Conservation (phyloP, 225 moss, liverwort and hornwort genomes). For the Anthoceros angustus region DNA sequence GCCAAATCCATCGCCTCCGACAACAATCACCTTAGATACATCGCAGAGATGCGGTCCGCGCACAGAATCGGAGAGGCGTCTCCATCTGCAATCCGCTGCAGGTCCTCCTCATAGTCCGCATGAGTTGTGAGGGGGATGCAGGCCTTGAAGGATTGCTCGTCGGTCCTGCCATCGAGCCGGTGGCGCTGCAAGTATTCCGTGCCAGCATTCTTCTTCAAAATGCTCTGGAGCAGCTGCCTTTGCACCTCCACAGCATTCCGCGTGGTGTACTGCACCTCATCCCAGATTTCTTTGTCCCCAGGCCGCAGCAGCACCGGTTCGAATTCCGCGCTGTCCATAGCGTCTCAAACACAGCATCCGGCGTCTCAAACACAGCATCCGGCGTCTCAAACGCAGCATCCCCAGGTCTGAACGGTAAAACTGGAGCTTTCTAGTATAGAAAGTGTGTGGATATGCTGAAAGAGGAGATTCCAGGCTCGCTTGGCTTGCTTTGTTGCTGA, state of each 20-base stretch:
- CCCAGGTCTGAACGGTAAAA: too few species aligned
- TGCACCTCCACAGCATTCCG: conserved; percentile 16
- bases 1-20: not conserved
- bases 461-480: too few species aligned
- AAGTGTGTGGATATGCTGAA: too few species aligned
- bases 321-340: too few species aligned
- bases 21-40: not conserved
- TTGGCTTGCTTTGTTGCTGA: too few species aligned
- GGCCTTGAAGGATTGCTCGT: conserved; percentile 32
- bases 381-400: too few species aligned
- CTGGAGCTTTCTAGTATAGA: too few species aligned
- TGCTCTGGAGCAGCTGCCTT: conserved; percentile 28
- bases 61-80: conserved; percentile 30
- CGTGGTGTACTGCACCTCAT: conserved; percentile 8
- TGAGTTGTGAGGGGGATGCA: conserved; percentile 38
- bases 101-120: conserved; percentile 21
- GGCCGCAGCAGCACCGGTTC: not conserved
- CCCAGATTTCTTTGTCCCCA: conserved; percentile 5
- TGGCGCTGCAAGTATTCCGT: conserved; percentile 47
- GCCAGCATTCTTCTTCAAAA: conserved; percentile 29
- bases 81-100: conserved; percentile 34
- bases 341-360: too few species aligned
- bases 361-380: too few species aligned
- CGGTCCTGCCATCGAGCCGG: conserved; percentile 32
- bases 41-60: conserved; percentile 22